These are phyloP conservation scores for Penicillium sp. DNA, from an alignment of 2,329 filamentous ascomycete genomes.

Conservation along the genomic window DNA sequence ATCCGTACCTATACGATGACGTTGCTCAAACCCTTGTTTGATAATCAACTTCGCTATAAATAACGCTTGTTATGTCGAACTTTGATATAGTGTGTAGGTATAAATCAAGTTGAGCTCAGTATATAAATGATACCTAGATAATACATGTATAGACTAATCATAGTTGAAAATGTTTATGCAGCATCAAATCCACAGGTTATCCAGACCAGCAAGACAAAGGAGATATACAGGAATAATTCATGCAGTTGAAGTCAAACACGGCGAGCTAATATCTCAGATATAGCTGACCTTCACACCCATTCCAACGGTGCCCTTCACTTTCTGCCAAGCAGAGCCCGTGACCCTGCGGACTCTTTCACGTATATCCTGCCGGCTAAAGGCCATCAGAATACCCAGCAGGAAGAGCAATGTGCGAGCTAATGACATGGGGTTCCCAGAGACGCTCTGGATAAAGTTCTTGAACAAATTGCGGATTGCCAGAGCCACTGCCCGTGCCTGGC, in stretches of 20 bases:
- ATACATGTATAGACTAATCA: conserved; percentile 18
- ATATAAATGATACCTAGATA: conserved; percentile 2
- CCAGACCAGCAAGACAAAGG: conserved; percentile 9
- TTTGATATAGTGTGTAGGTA: neutral
- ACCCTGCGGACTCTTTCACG: conserved; percentile 72
- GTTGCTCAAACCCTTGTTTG: neutral
- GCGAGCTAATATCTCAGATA: conserved; percentile 57
- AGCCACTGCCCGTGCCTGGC: conserved; percentile 47
- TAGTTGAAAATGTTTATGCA: conserved; percentile 19
- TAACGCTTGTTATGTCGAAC: too few species aligned
- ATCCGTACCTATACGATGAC: neutral
- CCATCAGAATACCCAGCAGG: conserved; percentile 72
- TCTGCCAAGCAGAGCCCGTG: conserved; percentile 72
- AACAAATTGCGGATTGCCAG: conserved; percentile 52
- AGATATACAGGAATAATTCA: conserved; percentile 14
- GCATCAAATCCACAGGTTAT: conserved; percentile 10
- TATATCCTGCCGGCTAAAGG: conserved; percentile 73
- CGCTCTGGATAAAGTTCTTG: conserved; percentile 51
- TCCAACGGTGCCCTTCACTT: conserved; percentile 78
- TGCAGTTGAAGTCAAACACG: conserved; percentile 10
- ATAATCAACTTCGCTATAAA: neutral
- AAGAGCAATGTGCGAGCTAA: conserved; percentile 71
- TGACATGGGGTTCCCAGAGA: conserved; percentile 57
- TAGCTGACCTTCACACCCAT: conserved; percentile 99
- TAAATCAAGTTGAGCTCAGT: neutral